Base-by-base conservation (phyloP, 179 eudicot species). In the Pouteria campechiana region DNA sequence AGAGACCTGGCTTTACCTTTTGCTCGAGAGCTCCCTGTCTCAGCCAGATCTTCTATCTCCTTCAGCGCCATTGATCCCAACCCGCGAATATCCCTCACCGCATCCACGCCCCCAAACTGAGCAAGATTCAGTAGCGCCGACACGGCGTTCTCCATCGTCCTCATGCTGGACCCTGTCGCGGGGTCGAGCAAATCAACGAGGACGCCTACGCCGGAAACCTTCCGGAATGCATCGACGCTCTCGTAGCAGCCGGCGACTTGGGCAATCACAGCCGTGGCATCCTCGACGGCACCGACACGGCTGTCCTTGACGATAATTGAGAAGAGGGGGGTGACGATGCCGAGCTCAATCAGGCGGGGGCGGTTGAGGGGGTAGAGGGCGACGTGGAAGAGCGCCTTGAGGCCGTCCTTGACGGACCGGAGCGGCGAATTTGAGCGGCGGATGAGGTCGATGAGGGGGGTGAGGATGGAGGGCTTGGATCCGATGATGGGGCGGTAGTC, bases 191-290 rank as follows among this genome's bases (percentile, higher is more conserved):
- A 44, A 42, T 76, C 86, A 32, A 86, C 67, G 75, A 86, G 48
- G 17, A 86, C 71, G 50, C 73, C 64, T 7, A 82, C 18, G 3
- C 89, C 96, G 0, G 63, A 57, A 4, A 68, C 76, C 70, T 32
- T 64, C 48, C 63, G 20, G 16, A 79, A 74, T 12, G 68, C 73
- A 15, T 53, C 73, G 12, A 34, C 32, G 4, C 72, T 57, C 56
- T 66, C 73, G 17, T 63, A 80, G 23, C 80, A 82, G 3, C 69
- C 93, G 0, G 93, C 76, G 1, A 86, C 16, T 32, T 86, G 96
- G 1, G 83, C 93, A 13, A 86, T 69, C 44, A 86, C 96, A 7
- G 96, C 94, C 4, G 89, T 76, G 0, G 75, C 76, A 37, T 86
- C 96, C 65, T 86, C 93, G 8, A 75, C 57, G 7, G 75, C 16